A percentile compares a stretch with the other conserved stretches of the same genome.
Conservation (phyloP, 2,329 filamentous ascomycete genomes). For the Colletotrichum horii region DNA sequence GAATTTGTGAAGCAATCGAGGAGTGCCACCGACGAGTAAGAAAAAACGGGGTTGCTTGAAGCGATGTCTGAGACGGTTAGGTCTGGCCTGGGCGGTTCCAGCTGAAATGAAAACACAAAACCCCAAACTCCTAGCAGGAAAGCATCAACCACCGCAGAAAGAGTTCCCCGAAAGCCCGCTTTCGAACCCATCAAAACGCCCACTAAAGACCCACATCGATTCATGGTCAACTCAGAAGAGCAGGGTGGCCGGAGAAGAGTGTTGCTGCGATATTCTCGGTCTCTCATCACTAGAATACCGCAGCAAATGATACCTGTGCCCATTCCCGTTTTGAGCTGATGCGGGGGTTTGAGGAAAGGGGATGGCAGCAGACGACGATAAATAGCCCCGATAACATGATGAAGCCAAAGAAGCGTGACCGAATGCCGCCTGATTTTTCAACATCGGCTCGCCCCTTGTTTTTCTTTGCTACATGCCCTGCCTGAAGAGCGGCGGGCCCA, state of each 20-base stretch:
- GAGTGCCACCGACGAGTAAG: no score
- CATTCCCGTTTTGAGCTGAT: not conserved
- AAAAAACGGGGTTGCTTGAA: no score
- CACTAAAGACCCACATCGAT: conserved; percentile 50
- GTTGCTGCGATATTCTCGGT: no score
- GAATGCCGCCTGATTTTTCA: not conserved
- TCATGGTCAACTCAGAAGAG: conserved; percentile 51
- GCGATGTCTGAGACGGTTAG: no score
- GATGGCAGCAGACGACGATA: not conserved
- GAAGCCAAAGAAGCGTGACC: not conserved
- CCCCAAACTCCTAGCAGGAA: conserved; percentile 40
- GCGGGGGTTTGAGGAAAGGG: not conserved
- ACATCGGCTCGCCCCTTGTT: not conserved
- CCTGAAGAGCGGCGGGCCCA: not conserved
- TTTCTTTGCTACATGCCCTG: not conserved
- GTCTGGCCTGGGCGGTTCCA: conserved; percentile 35
- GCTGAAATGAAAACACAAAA: conserved; percentile 36
- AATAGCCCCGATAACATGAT: not conserved
- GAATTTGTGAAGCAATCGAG: no score
- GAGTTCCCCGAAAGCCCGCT: conserved; percentile 31
- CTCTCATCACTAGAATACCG: not conserved
- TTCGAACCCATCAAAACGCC: conserved; percentile 38
- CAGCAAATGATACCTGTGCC: not conserved
- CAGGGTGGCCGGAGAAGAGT: conserved; percentile 66
- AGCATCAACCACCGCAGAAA: conserved; percentile 27